Conservation (phyloP, 257 asterid genomes). For the Fraxinus cuspidata region DNA sequence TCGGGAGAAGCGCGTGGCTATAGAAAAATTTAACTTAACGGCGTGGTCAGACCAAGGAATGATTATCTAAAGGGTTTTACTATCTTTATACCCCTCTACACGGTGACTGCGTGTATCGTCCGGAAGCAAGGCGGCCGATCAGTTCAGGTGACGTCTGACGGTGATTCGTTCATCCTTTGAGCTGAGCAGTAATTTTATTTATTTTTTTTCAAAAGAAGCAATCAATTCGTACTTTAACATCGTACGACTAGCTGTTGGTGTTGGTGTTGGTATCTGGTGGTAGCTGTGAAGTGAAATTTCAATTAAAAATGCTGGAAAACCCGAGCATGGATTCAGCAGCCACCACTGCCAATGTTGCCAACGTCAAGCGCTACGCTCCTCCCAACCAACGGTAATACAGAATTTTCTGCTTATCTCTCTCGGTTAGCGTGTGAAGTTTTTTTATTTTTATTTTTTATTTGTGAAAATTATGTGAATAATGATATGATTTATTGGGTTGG, state of each 20-base stretch:
- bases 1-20: background rate
- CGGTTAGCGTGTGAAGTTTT: background rate
- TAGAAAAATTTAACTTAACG: background rate
- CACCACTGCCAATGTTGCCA: conserved; percentile 50
- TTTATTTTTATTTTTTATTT: background rate
- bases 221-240: conserved; percentile 2
- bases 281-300: conserved; percentile 28
- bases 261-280: conserved; percentile 36
- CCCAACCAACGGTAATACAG: conserved; percentile 76
- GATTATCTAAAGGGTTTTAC: no score
- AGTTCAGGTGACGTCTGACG: conserved; percentile 25
- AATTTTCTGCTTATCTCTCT: background rate
- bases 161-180: conserved; percentile 26
- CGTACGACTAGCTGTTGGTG: conserved; percentile 28
- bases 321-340: conserved; percentile 62
- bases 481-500: conserved; percentile 21
- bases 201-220: background rate
- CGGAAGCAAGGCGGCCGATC: conserved; percentile 23
- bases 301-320: conserved; percentile 68
- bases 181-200: conserved; percentile 5
- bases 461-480: conserved; percentile 20
- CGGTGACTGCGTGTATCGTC: conserved; percentile 24
- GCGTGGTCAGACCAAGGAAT: conserved; percentile 24
- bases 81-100: background rate
- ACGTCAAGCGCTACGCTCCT: conserved; percentile 87